Evolutionary conservation across 768 basidiomycete species (phyloP).

Genomic region (Asterophora parasitica): DNA sequence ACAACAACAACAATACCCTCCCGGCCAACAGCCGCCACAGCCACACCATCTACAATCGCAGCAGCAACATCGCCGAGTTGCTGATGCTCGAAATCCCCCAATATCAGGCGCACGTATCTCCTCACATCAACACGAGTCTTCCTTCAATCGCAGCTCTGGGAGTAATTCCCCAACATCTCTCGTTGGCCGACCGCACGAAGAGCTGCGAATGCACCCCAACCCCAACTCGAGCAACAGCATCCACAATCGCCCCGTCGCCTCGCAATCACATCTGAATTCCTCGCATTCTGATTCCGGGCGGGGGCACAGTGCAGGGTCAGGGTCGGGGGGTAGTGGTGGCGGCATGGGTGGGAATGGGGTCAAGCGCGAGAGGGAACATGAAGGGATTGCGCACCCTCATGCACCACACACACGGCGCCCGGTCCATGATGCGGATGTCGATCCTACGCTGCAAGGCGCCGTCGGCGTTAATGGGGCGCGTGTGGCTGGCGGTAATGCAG

Average conservation of each 20-base stretch:
- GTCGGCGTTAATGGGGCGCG: conserved; percentile 6
- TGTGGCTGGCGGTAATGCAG: neutral
- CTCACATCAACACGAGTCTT: conserved; percentile 27
- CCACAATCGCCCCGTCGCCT: conserved; percentile 3
- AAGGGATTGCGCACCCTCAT: conserved; percentile 9
- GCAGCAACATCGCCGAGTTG: conserved; percentile 24
- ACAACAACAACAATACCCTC: conserved; percentile 22
- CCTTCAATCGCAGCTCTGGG: conserved; percentile 19
- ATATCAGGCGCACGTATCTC: conserved; percentile 22
- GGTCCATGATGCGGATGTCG: conserved; percentile 13
- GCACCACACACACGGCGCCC: conserved; percentile 5
- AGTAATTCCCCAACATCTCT: conserved; percentile 26
- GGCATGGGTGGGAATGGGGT: conserved; percentile 21
- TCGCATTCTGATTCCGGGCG: conserved; percentile 15
- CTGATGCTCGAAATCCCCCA: conserved; percentile 27
- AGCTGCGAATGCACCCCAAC: conserved; percentile 28
- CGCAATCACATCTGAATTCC: conserved; percentile 11
- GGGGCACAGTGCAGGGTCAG: conserved; percentile 15
- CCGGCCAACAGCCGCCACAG: conserved; percentile 18
- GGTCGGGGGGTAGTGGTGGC: conserved; percentile 14
- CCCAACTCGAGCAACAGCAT: conserved; percentile 10
- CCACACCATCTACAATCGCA: conserved; percentile 13
- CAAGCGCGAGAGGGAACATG: conserved; percentile 21
- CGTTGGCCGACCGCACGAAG: conserved; percentile 31
- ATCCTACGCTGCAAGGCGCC: conserved; percentile 10